Evolutionary conservation across 2,329 filamentous ascomycete species (phyloP).

Genomic region (Aspergillus brasiliensis): DNA sequence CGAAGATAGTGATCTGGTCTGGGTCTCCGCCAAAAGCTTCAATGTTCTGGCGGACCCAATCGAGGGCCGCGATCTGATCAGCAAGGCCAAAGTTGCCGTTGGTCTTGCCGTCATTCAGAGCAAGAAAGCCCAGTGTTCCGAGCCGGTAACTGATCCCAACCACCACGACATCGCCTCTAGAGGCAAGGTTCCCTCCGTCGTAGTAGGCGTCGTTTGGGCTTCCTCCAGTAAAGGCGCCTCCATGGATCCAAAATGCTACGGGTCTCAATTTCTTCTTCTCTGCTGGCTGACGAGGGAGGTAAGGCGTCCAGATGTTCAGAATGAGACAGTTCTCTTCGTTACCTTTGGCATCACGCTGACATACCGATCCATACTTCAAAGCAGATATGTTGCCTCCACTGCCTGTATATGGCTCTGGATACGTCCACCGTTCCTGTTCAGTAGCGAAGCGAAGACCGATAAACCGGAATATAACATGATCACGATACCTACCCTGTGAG

Average conservation of each 20-base stretch:
- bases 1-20: constrained; percentile 49
- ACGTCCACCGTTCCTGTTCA: constrained; percentile 45
- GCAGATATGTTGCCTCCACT: constrained; percentile 50
- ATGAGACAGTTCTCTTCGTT: constrained; percentile 4
- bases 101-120: constrained; percentile 56
- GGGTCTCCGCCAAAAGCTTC: constrained; percentile 52
- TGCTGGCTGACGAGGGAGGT: constrained; percentile 47
- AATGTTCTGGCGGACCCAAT: constrained; percentile 53
- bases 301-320: constrained; percentile 8
- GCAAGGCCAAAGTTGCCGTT: constrained; percentile 58
- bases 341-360: background rate
- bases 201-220: constrained; percentile 36
- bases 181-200: constrained; percentile 60
- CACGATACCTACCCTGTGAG: constrained; percentile 45
- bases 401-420: constrained; percentile 51
- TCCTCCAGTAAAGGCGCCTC: constrained; percentile 59
- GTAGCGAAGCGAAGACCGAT: constrained; percentile 51
- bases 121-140: constrained; percentile 60
- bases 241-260: constrained; percentile 57
- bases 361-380: constrained; percentile 24
- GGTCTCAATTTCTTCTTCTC: constrained; percentile 45
- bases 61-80: constrained; percentile 54
- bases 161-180: constrained; percentile 61
- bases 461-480: constrained; percentile 56
- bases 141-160: constrained; percentile 64